Evolutionary conservation across 805 yeast species (phyloP), one percentile per base, ranked within the genome.

Genomic region (Wickerhamiella parazyma): DNA sequence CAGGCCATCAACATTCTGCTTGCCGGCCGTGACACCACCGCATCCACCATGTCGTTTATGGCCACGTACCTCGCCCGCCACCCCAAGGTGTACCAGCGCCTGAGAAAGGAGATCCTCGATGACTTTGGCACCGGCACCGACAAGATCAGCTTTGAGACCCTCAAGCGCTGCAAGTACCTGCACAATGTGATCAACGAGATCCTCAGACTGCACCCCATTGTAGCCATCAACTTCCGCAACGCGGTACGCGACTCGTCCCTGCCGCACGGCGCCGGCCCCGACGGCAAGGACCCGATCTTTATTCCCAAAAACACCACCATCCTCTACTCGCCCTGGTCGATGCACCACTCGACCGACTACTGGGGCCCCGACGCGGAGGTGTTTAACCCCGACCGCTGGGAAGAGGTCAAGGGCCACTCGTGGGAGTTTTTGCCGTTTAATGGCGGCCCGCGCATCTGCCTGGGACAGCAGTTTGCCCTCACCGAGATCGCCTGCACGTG

Each of bases 391-490:
- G 69, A 64, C 49, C 60, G 71, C 39, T 67, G 71, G 71, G 53
- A 50, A 24, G 64, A 63, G 47, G 49, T 49, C 36, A 58, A 57
- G 42, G 55, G 58, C 42, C 58, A 60, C 41, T 65, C 68, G 10
- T 67, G 71, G 70, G 63, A 63, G 26, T 67, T 59, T 48, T 52
- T 66, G 37, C 71, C 72, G 29, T 67, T 67, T 54, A 66, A 66
- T 47, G 73, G 72, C 31, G 73, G 73, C 6, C 72, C 72, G 22
- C 55, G 73, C 47, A 65, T 68, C 40, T 69, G 72, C 52, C 56
- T 68, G 42, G 73, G 72, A 25, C 72, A 68, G 52, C 72, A 69
- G 51, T 67, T 68, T 58, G 73, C 72, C 11, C 61, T 67, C 33
- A 66, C 70, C 20, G 72, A 68, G 51, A 65, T 69, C 36, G 41